Conservation (phyloP, 2,329 filamentous ascomycete genomes). For the Aspergillus thermomutatus region DNA sequence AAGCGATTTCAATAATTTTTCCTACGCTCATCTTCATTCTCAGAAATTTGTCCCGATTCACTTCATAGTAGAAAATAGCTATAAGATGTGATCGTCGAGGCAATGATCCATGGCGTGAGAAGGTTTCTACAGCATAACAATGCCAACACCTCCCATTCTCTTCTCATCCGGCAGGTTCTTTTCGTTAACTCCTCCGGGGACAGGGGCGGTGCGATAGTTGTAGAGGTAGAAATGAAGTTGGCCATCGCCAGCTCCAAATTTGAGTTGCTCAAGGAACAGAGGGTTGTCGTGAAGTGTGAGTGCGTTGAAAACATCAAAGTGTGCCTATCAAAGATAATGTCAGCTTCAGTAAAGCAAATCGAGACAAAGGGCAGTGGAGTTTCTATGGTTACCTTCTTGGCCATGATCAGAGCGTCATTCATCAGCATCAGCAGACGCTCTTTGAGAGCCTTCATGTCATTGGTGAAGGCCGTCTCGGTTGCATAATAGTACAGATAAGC, state of each 20-base stretch:
- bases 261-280: conserved; percentile 87
- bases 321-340: conserved; percentile 43
- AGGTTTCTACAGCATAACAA: conserved; percentile 69
- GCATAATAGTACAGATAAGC: conserved; percentile 99
- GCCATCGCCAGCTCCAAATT: conserved; percentile 91
- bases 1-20: background rate
- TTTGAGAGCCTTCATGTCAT: conserved; percentile 61
- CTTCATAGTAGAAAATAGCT: background rate
- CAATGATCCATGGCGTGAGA: background rate
- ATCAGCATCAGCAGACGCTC: conserved; percentile 76
- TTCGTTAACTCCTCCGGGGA: conserved; percentile 78
- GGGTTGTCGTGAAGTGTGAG: conserved; percentile 91
- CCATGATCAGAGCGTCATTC: conserved; percentile 80
- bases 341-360: background rate
- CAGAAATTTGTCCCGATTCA: background rate
- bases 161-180: conserved; percentile 74
- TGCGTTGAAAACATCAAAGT: conserved; percentile 96
- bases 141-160: conserved; percentile 78
- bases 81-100: background rate
- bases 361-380: background rate
- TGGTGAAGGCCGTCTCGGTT: conserved; percentile 68
- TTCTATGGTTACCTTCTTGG: conserved; percentile 61
- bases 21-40: background rate
- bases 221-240: conserved; percentile 96
- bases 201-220: conserved; percentile 88